A percentile compares a stretch with the other conserved stretches of the same genome.
These are phyloP conservation scores for Phytopythium kandeliae DNA, from an alignment of 352 stramenopile genomes.

Conservation along the genomic window DNA sequence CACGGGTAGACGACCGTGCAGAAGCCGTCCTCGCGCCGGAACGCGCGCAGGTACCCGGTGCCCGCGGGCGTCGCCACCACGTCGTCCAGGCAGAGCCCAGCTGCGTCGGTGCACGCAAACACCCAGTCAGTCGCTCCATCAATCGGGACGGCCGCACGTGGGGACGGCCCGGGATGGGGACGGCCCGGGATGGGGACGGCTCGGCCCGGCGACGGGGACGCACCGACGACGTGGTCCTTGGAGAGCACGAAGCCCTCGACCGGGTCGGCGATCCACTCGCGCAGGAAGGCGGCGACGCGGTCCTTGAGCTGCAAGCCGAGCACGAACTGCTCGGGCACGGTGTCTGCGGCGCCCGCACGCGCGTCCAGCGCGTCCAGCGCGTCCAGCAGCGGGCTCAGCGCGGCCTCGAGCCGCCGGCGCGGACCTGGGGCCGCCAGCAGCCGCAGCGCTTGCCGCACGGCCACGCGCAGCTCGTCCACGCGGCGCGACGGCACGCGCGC, in stretches of 20 bases:
- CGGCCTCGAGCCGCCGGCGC: constrained; percentile 19
- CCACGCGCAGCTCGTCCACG: constrained; percentile 37
- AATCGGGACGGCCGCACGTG: too few relatives aligned
- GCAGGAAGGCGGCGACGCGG: constrained; percentile 55
- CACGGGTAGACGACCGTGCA: constrained; percentile 71
- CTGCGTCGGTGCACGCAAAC: too few relatives aligned
- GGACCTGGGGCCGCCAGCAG: constrained; percentile 30
- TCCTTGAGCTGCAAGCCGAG: constrained; percentile 65
- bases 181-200: too few relatives aligned
- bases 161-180: too few relatives aligned
- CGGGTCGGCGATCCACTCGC: constrained; percentile 62
- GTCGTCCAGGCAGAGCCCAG: constrained; percentile 49
- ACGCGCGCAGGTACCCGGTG: constrained; percentile 54
- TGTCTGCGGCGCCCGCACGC: constrained; percentile 3
- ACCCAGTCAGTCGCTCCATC: too few relatives aligned
- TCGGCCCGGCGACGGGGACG: constrained; percentile 6
- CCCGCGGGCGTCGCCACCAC: constrained; percentile 57
- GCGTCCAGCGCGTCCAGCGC: constrained; percentile 9
- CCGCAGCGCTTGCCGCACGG: constrained; percentile 41
- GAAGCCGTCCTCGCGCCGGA: constrained; percentile 44
- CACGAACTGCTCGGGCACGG: constrained; percentile 19
- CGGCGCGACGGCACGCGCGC: constrained; percentile 59
- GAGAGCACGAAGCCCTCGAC: constrained; percentile 61
- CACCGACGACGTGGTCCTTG: constrained; percentile 67
- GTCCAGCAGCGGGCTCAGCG: constrained; percentile 22